Evolutionary conservation across 1,284 basidiomycete species (phyloP), one percentile per base, ranked within the genome.

Genomic region (Cutaneotrichosporon sp.): DNA sequence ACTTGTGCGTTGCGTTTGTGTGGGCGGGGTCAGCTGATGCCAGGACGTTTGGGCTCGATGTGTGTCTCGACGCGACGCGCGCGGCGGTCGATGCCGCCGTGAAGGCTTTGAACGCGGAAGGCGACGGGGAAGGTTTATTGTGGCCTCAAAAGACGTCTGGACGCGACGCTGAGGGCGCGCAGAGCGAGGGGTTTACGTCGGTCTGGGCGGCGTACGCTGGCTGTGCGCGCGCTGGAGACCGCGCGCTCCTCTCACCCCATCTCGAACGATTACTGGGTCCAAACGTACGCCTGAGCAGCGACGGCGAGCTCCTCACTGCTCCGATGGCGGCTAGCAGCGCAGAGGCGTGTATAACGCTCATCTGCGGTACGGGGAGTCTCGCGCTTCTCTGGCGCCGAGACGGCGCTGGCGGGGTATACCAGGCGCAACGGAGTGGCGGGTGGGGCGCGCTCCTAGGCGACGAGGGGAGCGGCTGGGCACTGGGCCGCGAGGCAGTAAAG

Each of bases 391-490:
- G 59, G 59, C 20, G 33, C 17, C 26, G 40, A 3, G n/a, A 42
- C 34, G 13, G 5, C 35, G 18, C 21, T 2, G 36, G 35, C 1
- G 41, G 34, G n/a, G 35, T 39, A 14, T 15, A 8, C 14, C 50
- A 50, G 18, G 36, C 39, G 3, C 44, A 20, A 0, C 46, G 59
- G 9, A 46, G 41, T 36, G 59, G 59, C 2, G 59, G 59, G 0
- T 60, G 59, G 59, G 59, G 59, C 5, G 39, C 54, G 15, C 39
- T 60, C 7, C 50, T 60, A 4, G 59, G 47, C 42, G 59, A 60
- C 49, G 42, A 55, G 30, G 59, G 59, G n/a, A 53, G 51, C 42
- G 59, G 51, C 4, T 55, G 53, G 52, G 30, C 49, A 2, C 22
- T 60, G 20, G 59, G 59, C 20, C 58, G 51, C 46, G 53, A 38